Conservation (phyloP, 2,329 filamentous ascomycete species). For the Colletotrichum cordylinicola region DNA sequence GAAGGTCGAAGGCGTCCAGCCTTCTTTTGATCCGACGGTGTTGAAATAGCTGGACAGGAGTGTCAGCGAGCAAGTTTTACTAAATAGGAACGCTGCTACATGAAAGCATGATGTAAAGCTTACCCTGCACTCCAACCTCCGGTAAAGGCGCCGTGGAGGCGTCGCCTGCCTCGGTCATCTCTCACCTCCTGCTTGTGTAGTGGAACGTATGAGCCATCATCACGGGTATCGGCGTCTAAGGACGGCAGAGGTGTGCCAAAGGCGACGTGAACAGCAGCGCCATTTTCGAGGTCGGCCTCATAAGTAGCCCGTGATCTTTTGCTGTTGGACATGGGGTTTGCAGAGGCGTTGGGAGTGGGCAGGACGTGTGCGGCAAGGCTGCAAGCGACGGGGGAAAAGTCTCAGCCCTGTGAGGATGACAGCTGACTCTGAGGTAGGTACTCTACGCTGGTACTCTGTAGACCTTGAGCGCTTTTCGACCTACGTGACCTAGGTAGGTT, state of each 20-base stretch:
- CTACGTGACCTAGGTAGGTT: not conserved
- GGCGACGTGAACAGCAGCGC: slow-evolving; percentile 75
- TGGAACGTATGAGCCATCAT: slow-evolving; percentile 91
- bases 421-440: not conserved
- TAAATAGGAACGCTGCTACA: not conserved
- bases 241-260: slow-evolving; percentile 88
- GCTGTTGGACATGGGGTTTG: slow-evolving; percentile 17
- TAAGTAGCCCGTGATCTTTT: slow-evolving; percentile 83
- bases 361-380: not conserved
- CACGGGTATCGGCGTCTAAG: slow-evolving; percentile 75
- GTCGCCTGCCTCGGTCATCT: slow-evolving; percentile 88
- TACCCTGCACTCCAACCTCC: slow-evolving; percentile 97
- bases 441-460: too few relatives aligned
- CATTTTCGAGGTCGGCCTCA: slow-evolving; percentile 73
- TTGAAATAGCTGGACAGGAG: slow-evolving; percentile 82
- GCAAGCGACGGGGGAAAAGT: not conserved
- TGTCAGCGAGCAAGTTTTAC: slow-evolving; percentile 17
- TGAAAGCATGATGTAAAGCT: slow-evolving; percentile 36
- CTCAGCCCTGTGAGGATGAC: not conserved
- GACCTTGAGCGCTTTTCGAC: not conserved
- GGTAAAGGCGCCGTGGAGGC: slow-evolving; percentile 94
- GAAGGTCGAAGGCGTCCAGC: slow-evolving; percentile 92
- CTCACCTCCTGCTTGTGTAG: slow-evolving; percentile 99
- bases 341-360: not conserved
- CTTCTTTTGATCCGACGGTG: slow-evolving; percentile 97